Conservation (phyloP, 345 rosid genomes). For the Rhodamnia argentea region DNA sequence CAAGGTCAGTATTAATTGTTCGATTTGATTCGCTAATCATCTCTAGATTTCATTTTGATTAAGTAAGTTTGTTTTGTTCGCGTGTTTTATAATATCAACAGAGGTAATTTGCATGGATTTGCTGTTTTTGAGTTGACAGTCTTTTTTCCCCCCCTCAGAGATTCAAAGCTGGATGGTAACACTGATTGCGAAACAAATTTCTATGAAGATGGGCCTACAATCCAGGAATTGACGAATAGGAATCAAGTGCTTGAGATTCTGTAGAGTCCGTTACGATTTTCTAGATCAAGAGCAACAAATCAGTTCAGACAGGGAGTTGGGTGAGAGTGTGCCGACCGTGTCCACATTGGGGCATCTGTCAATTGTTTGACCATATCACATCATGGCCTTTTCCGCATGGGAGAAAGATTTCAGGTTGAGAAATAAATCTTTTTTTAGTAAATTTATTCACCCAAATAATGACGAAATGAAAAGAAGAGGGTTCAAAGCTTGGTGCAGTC, state of each 20-base stretch:
- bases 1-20: not conserved
- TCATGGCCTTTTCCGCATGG: not conserved
- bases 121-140: not conserved
- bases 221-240: not conserved
- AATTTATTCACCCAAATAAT: not conserved
- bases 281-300: not conserved
- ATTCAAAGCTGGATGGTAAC: not conserved
- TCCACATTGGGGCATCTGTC: not conserved
- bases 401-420: not conserved
- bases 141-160: not conserved
- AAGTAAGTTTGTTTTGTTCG: not conserved
- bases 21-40: not conserved
- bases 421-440: not conserved
- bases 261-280: not conserved
- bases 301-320: not conserved
- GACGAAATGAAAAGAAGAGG: not conserved
- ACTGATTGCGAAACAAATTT: not conserved
- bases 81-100: not conserved
- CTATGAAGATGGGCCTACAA: not conserved
- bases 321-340: not conserved
- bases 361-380: not conserved
- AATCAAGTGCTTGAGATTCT: not conserved
- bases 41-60: not conserved
- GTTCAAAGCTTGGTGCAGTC: constrained; percentile 22
- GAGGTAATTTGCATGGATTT: not conserved